Evolutionary conservation across 805 yeast species (phyloP), one percentile per base, ranked within the genome.

Genomic region (Saturnispora serradocipensis): DNA sequence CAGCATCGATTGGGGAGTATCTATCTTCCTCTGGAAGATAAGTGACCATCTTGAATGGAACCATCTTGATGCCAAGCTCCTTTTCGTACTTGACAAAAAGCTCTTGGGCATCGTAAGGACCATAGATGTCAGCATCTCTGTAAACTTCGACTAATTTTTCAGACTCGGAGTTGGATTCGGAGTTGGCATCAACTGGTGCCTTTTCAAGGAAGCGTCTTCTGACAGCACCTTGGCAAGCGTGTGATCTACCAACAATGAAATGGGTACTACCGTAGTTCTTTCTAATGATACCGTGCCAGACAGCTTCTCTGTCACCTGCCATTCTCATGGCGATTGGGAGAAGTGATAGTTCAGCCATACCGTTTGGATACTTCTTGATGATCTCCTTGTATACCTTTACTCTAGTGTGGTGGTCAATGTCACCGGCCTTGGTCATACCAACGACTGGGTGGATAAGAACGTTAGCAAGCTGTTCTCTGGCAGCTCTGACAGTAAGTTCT

Each of bases 231-330:
- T 84, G 75, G 53, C 96, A 88, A 78, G 98, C 98, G 65, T 90
- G 98, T 70, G 90, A 97, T 75, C 98, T 85, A 55, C 98, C 98
- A 46, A 90, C 97, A 64, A 90, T 90, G 74, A 91, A 91, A 68
- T 91, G 97, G 49, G 96, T 86, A 51, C 96, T 96, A 65, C 98
- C 98, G 66, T 84, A 89, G 73, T 90, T 90, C 75, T 88, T 88
- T 72, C 98, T 86, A 67, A 90, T 90, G 63, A 91, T 84, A 16
- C 97, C 96, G 67, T 90, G 98, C 97, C 97, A 91, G 44, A 90
- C 86, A 22, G 98, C 98, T 72, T 90, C 98, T 68, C 96, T 82
- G 69, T 91, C 97, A 69, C 98, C 98, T 52, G 93, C 97, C 98
- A 90, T 90, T 77, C 98, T 84, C 98, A 90, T 90, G 39, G 98